These are phyloP conservation scores for Mayamaea pseudoterrestris DNA, from an alignment of 108 stramenopile species.

Conservation along the genomic window DNA sequence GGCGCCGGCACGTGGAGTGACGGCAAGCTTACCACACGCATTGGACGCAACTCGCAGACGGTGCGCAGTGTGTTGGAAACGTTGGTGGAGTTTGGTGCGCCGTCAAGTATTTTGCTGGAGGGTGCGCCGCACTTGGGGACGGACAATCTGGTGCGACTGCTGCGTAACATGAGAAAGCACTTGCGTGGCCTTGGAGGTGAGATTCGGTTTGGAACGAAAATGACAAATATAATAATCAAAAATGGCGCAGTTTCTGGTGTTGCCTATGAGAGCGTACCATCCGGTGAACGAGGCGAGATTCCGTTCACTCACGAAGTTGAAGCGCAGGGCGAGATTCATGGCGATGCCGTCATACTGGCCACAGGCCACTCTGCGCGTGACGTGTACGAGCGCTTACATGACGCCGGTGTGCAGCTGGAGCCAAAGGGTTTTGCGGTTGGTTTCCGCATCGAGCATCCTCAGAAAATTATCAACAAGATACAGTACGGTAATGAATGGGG, in stretches of 20 bases:
- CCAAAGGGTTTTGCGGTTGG: constrained; percentile 94
- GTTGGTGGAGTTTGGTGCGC: constrained; percentile 83
- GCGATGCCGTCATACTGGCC: constrained; percentile 78
- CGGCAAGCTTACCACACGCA: constrained; percentile 91
- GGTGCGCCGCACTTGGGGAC: constrained; percentile 92
- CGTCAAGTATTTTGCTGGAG: constrained; percentile 70
- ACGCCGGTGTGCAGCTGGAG: constrained; percentile 54
- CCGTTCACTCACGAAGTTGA: background rate
- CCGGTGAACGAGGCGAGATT: constrained; percentile 12
- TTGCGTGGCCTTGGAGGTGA: constrained; percentile 56
- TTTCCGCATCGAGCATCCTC: constrained; percentile 91
- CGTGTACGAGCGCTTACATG: constrained; percentile 74
- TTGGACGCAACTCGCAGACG: constrained; percentile 70
- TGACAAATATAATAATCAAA: constrained; percentile 41
- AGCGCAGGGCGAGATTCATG: constrained; percentile 9
- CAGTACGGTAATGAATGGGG: constrained; percentile 83
- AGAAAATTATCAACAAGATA: constrained; percentile 71
- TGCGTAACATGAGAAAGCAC: constrained; percentile 64
- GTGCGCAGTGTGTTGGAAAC: constrained; percentile 73
- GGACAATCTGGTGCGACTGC: constrained; percentile 79
- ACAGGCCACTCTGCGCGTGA: constrained; percentile 90
- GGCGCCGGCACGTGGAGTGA: constrained; percentile 96
- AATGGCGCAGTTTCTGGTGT: constrained; percentile 25
- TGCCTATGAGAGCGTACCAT: constrained; percentile 11
- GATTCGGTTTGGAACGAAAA: constrained; percentile 72